These are phyloP conservation scores for Lagerstroemia speciosa DNA, from an alignment of 345 rosid genomes.

Conservation along the genomic window DNA sequence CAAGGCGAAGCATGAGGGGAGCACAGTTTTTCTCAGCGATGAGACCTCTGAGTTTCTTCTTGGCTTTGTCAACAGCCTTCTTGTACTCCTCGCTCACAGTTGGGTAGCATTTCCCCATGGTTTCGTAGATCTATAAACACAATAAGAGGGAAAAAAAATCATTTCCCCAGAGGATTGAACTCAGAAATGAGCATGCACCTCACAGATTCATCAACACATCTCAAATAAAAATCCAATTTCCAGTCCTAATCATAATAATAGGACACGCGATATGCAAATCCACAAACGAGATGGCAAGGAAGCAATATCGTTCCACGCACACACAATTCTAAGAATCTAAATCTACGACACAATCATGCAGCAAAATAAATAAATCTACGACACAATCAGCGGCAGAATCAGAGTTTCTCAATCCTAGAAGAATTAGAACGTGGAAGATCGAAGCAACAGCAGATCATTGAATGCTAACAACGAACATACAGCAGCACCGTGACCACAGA, in stretches of 20 bases:
- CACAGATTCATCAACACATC: neutral
- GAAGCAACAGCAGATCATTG: neutral
- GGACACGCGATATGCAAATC: no score
- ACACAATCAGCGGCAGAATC: neutral
- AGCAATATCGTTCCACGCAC: no score
- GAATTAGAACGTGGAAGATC: no score
- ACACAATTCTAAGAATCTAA: no score
- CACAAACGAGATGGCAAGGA: no score
- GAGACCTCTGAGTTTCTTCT: slow-evolving; percentile 73
- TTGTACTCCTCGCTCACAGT: slow-evolving; percentile 66
- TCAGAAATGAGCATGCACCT: neutral
- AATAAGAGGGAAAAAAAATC: neutral
- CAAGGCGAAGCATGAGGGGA: slow-evolving; percentile 84
- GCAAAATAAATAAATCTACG: no score
- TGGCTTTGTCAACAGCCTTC: slow-evolving; percentile 64
- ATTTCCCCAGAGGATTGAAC: neutral
- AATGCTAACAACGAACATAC: neutral
- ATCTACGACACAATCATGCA: no score
- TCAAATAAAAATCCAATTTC: neutral
- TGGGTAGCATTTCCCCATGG: slow-evolving; percentile 75
- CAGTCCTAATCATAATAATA: no score
- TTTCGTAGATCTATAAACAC: neutral
- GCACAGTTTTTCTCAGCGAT: slow-evolving; percentile 92
- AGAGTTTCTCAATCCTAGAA: neutral
- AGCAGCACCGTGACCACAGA: no score